phyloP scores from a whole-genome alignment of 2,329 filamentous ascomycete genomes.

The Mollisiaceae sp. region DNA sequence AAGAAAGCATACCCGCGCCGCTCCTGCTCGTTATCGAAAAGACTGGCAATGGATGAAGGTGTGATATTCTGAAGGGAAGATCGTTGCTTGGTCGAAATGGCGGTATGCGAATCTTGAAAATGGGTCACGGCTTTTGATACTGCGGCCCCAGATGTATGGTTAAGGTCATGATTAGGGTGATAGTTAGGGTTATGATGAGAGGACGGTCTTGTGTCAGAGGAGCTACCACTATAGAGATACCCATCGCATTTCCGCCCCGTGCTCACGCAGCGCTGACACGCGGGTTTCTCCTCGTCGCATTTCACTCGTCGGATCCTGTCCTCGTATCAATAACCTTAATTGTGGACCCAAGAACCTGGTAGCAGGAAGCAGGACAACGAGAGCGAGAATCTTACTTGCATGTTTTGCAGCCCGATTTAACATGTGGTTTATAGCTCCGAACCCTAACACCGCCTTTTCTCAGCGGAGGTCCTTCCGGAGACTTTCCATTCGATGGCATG shows the following conservation, averaged over 20 bases:
- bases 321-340: not conserved
- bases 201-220: no score
- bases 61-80: not conserved
- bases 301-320: not conserved
- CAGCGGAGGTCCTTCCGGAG: not conserved
- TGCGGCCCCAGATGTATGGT: no score
- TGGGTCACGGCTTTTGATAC: no score
- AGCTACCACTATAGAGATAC: not conserved
- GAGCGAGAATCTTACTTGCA: not conserved
- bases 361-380: not conserved
- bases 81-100: not conserved
- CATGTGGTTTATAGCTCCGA: not conserved
- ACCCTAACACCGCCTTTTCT: not conserved
- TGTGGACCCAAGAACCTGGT: no score
- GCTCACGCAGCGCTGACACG: not conserved
- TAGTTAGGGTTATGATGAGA: not conserved
- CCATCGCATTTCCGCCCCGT: conserved; percentile 1
- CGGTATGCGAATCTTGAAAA: no score
- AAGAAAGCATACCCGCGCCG: not conserved
- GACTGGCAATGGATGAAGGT: no score
- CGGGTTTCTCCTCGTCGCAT: not conserved
- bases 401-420: not conserved
- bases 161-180: not conserved
- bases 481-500: not conserved
- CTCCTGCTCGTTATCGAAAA: conserved; percentile 2